Percentiles rank a stretch among this genome's conserved stretches.
Conservation (phyloP, 176 grass and related monocot genomes). For the Aegilops sharonensis region DNA sequence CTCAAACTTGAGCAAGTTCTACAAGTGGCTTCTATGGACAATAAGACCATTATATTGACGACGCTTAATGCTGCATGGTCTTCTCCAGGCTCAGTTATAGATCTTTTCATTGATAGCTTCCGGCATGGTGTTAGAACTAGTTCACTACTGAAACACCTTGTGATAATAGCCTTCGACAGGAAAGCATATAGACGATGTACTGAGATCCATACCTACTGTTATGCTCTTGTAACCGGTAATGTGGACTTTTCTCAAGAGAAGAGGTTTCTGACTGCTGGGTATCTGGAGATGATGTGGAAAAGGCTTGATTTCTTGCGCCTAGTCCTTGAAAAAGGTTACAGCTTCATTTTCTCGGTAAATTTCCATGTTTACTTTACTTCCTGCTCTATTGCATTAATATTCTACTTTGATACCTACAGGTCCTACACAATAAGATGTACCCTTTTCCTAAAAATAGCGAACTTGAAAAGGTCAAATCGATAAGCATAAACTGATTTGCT, state of each 20-base stretch:
- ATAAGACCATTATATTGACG: constrained; percentile 70
- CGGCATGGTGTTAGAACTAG: constrained; percentile 41
- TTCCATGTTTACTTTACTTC: not conserved
- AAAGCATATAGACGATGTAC: constrained; percentile 58
- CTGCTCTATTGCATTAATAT: not conserved
- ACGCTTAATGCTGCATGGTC: constrained; percentile 74
- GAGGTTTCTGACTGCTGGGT: constrained; percentile 61
- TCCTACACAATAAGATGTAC: not conserved
- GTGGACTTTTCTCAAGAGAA: constrained; percentile 68
- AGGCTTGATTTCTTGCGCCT: constrained; percentile 64
- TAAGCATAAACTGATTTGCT: constrained; percentile 22
- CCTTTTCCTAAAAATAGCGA: not conserved
- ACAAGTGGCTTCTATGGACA: constrained; percentile 50
- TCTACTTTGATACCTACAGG: not conserved
- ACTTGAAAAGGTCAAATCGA: constrained; percentile 7
- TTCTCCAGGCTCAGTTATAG: constrained; percentile 56
- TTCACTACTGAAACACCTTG: constrained; percentile 56
- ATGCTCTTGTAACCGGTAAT: constrained; percentile 45
- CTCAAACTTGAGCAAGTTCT: constrained; percentile 58
- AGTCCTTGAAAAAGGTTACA: constrained; percentile 88
- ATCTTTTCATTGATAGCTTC: constrained; percentile 83
- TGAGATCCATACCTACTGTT: constrained; percentile 62
- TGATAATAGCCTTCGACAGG: constrained; percentile 69
- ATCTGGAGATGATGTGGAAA: constrained; percentile 90
- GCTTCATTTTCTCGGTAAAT: constrained; percentile 74